Evolutionary conservation across 2,329 filamentous ascomycete species (phyloP), one percentile per base, ranked within the genome.

Genomic region (Teratosphaeria gauchensis): DNA sequence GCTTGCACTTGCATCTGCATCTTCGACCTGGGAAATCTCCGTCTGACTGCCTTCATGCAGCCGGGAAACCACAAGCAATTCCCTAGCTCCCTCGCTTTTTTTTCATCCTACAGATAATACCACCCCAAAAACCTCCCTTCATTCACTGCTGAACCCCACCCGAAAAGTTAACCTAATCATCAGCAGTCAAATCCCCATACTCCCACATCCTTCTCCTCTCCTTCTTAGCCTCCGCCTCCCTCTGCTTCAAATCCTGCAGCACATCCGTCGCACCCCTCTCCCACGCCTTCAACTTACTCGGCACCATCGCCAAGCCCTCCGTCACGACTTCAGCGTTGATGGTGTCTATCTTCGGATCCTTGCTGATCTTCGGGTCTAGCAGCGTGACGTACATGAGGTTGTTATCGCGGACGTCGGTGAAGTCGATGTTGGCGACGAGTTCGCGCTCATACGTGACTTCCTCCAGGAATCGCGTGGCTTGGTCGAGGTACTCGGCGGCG

Each of bases 171-270:
- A 42, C n/a, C 42, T 48, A 48, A 8, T 48, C 42, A 59, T 95
- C 90, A 78, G 96, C 92, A 14, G 90, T 95, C 70, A 96, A 81
- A 73, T 97, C 94, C 66, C 94, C 94, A 75, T 97, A 99, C 82
- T 99, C 94, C 92, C 92, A 99, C 83, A 96, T 94, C 51, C 94
- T 94, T 65, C 85, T 80, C 62, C 91, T 84, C 59, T 86, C 85
- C 58, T 83, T 79, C 82, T 95, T 96, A 4, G 92, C 92, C 73
- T 87, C 80, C 38, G 82, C 80, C 78, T 95, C 87, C 56, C 87
- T 83, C 73, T 87, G 82, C 69, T 83, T 86, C 62, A 96, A 77
- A 66, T 83, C 83, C 73, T 84, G 83, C 62, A 96, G 76, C 51
- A 91, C 84, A 35, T 88, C 82, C 59, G 82, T 82, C 53, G 89